These are phyloP conservation scores for Pinus tabuliformis DNA, from an alignment of 75 land plant species.

Conservation along the genomic window DNA sequence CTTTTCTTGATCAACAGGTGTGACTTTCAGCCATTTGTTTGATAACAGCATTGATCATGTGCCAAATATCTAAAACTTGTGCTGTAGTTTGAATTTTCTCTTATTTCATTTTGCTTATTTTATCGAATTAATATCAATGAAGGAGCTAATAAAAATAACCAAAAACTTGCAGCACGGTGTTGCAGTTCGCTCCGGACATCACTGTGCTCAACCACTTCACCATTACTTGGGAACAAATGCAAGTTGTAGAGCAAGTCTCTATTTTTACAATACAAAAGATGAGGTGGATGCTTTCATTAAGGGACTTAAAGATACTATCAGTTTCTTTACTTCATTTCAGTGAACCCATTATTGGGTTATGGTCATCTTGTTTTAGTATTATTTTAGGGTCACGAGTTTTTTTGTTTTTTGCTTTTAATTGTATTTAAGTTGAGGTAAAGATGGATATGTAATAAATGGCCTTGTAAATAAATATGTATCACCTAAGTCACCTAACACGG, in stretches of 20 bases:
- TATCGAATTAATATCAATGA: background rate
- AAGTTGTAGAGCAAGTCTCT: constrained; percentile 83
- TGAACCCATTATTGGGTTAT: constrained; percentile 12
- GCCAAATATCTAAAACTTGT: background rate
- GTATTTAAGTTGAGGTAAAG: too few species aligned
- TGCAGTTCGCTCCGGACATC: constrained; percentile 94
- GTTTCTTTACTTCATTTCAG: constrained; percentile 49
- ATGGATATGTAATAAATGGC: too few species aligned
- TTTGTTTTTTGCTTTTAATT: too few species aligned
- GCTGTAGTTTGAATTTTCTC: background rate
- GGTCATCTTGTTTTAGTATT: background rate
- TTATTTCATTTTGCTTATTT: background rate
- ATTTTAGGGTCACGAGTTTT: background rate
- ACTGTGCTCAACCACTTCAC: constrained; percentile 92
- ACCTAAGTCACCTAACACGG: too few species aligned
- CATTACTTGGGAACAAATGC: constrained; percentile 57
- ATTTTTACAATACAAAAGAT: constrained; percentile 90
- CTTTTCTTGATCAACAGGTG: constrained; percentile 84
- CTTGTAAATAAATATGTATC: too few species aligned
- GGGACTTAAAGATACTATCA: constrained; percentile 71
- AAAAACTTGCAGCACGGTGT: constrained; percentile 70
- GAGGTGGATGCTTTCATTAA: constrained; percentile 77
- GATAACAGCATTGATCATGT: background rate
- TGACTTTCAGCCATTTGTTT: background rate
- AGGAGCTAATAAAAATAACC: background rate